phyloP scores from a whole-genome alignment of 2,329 filamentous ascomycete species.

The Ascosphaera apis region DNA sequence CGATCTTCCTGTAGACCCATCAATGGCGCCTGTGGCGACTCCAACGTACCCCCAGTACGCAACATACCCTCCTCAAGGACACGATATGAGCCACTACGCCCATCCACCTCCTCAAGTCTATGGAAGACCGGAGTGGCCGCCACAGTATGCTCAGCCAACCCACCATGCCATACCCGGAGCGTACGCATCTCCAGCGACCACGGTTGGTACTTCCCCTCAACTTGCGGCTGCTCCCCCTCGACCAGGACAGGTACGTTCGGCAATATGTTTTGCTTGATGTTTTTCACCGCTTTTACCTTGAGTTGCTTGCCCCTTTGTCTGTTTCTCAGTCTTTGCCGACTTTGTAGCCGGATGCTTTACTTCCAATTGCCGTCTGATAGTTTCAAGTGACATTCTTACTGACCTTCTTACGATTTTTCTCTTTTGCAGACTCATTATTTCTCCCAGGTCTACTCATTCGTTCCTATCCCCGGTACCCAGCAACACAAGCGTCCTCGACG shows the following conservation, averaged over 20 bases:
- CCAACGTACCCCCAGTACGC: constrained; percentile 78
- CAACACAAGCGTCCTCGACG: constrained; percentile 89
- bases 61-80: constrained; percentile 58
- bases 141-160: constrained; percentile 22
- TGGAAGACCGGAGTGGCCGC: constrained; percentile 23
- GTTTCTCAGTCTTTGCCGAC: constrained; percentile 9
- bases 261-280: too few species aligned
- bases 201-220: constrained; percentile 35
- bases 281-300: constrained; percentile 1
- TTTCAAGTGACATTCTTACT: constrained; percentile 9
- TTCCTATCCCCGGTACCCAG: constrained; percentile 87
- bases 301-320: neutral
- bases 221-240: constrained; percentile 37
- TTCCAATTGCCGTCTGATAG: constrained; percentile 5
- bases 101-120: constrained; percentile 26
- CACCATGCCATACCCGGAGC: constrained; percentile 25
- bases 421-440: constrained; percentile 21
- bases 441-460: constrained; percentile 87
- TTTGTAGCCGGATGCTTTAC: constrained; percentile 3
- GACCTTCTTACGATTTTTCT: constrained; percentile 8
- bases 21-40: constrained; percentile 79
- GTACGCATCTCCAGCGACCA: constrained; percentile 30
- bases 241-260: constrained; percentile 37
- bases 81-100: constrained; percentile 60
- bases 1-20: constrained; percentile 97